Base-by-base conservation (phyloP, 2,329 filamentous ascomycete genomes). In the Penicillium sp. region DNA sequence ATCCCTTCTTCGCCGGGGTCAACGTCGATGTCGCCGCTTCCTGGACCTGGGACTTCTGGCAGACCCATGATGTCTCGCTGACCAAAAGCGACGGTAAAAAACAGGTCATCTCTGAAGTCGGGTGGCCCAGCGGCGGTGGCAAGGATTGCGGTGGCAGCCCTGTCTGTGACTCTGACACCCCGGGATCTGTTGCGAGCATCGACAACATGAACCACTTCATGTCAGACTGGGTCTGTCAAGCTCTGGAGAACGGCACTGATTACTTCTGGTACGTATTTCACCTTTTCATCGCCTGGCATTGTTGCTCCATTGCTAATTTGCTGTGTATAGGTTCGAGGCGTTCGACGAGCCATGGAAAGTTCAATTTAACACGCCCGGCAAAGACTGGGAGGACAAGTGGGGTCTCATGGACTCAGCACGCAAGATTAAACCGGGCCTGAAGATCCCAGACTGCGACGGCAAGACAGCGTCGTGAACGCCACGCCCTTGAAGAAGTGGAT, bases 271-370 rank as follows among this genome's bases (percentile, higher is more conserved):
- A 65, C 64, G 77, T 64, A 17, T 36, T 20, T 31, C n/a, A n/a
- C n/a, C 13, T 6, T n/a, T 7, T 27, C 11, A 27, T 27, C 11
- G 6, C 13, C 4, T 19, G 11, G 3, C 9, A 25, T 3, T 5
- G 11, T 10, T 15, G 9, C 19, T 8, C n/a, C 11, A 16, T 4
- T 31, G 14, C 5, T 15, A 15, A 31, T 13, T 5, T 31, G 5
- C 10, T 13, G 13, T 7, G 9, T 19, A 40, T 44, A 80, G 79
- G 80, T 96, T 97, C 63, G 87, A 90, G 61, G 88, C 89, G 7
- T 97, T 96, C 62, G 91, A 97, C 62, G 91, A 97, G 74, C 89
- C 89, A 2, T 97, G 91, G 91, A 96, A 97, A 71, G 73, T 84
- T 39, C 59, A 66, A 13, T 95, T 82, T 69, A 84, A 96, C 63